Conservation (phyloP, 2,329 filamentous ascomycete species). For the Seiridium unicorne region DNA sequence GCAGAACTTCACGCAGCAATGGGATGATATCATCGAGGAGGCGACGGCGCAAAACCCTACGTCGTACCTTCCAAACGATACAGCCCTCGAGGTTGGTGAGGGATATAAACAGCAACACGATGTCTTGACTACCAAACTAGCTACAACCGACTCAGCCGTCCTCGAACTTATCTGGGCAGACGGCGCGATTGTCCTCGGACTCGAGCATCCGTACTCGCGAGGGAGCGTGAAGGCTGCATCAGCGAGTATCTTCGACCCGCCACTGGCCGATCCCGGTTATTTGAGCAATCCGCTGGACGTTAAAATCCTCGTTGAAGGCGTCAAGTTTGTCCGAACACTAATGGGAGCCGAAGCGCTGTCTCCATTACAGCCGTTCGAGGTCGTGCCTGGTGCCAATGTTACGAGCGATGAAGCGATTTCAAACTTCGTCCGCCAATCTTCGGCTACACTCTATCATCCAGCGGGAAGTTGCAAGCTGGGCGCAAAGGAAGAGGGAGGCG, state of each 20-base stretch:
- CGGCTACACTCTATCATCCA: neutral
- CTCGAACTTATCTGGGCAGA: conserved; percentile 9
- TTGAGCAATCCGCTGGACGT: conserved; percentile 50
- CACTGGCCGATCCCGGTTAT: conserved; percentile 42
- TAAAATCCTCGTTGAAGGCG: conserved; percentile 36
- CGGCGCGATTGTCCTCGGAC: conserved; percentile 10
- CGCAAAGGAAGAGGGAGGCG: neutral
- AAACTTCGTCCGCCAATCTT: neutral
- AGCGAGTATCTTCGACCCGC: conserved; percentile 41
- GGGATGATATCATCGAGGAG: conserved; percentile 8
- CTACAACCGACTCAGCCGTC: neutral
- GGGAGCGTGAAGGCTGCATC: conserved; percentile 53
- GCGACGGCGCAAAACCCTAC: conserved; percentile 15
- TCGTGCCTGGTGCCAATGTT: conserved; percentile 25
- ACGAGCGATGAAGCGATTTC: conserved; percentile 25
- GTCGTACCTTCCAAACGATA: conserved; percentile 17
- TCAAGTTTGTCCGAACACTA: conserved; percentile 33
- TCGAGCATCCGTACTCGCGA: conserved; percentile 43
- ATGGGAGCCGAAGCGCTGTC: conserved; percentile 29
- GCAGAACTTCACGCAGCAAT: conserved; percentile 7
- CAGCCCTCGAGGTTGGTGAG: conserved; percentile 16
- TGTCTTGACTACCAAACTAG: neutral
- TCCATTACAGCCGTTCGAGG: conserved; percentile 32
- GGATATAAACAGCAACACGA: conserved; percentile 13
- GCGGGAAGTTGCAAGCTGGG: conserved; percentile 6